These are phyloP conservation scores for Solanum paucissectum DNA, from an alignment of 257 asterid species.

Conservation along the genomic window DNA sequence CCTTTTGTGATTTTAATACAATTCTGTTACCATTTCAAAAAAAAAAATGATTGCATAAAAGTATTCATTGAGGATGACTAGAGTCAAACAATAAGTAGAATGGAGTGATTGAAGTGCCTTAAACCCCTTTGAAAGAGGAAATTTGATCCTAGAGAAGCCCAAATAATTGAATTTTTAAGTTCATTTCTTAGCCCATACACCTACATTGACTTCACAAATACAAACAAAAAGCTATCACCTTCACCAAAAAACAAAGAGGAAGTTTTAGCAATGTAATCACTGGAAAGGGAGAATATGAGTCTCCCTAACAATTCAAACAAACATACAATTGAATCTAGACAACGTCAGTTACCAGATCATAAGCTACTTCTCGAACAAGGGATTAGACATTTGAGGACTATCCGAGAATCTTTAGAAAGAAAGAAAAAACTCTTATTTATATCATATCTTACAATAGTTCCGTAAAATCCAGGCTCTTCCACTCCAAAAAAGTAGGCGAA, in stretches of 20 bases:
- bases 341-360: background rate
- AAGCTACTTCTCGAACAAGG: background rate
- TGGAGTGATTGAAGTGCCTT: background rate
- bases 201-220: background rate
- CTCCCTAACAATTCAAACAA: background rate
- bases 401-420: background rate
- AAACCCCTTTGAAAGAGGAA: background rate
- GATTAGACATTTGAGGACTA: background rate
- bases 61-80: background rate
- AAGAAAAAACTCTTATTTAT: background rate
- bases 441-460: constrained; percentile 70
- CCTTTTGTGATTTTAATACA: background rate
- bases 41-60: background rate
- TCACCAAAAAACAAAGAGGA: background rate
- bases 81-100: background rate
- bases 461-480: constrained; percentile 89
- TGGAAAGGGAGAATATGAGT: background rate
- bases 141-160: background rate
- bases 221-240: background rate
- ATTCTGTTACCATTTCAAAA: background rate
- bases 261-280: background rate
- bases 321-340: background rate
- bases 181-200: background rate
- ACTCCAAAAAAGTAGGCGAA: constrained; percentile 97
- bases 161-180: background rate